These are phyloP conservation scores for Saksenaea oblongispora DNA, from an alignment of 371 early-diverging fungal species.

Conservation along the genomic window DNA sequence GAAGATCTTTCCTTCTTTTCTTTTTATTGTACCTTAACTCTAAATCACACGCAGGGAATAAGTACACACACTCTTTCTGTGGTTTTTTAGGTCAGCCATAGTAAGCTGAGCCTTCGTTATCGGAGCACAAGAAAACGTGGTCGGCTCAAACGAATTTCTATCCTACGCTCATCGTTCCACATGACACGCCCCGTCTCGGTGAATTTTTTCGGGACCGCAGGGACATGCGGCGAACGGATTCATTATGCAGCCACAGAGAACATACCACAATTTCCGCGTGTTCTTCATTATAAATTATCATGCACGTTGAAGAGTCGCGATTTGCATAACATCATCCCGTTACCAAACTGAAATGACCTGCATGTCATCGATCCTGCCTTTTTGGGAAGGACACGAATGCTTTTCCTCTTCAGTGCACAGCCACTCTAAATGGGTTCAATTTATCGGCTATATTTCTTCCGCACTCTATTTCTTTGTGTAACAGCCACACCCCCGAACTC, in stretches of 20 bases:
- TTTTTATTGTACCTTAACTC: not conserved
- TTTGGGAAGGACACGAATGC: not conserved
- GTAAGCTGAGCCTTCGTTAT: not conserved
- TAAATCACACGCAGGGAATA: no score
- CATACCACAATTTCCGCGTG: constrained; percentile 1
- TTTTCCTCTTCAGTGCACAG: not conserved
- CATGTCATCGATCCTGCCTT: not conserved
- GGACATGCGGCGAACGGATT: not conserved
- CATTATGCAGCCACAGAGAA: not conserved
- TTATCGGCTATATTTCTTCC: not conserved
- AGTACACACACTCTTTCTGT: no score
- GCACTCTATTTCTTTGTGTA: not conserved
- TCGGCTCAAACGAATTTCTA: not conserved
- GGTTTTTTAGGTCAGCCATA: not conserved
- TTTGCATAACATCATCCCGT: not conserved
- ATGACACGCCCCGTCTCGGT: constrained; percentile 1
- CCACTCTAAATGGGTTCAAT: not conserved
- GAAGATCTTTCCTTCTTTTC: no score
- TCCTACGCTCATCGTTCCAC: constrained; percentile 1
- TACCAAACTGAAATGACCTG: not conserved
- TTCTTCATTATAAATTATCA: not conserved
- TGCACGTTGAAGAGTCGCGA: not conserved
- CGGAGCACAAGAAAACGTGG: constrained; percentile 4
- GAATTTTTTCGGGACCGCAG: not conserved
- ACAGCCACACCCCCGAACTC: not conserved